Evolutionary conservation across 768 basidiomycete genomes (phyloP), one percentile per base, ranked within the genome.

Genomic region (Lentinula boryana): DNA sequence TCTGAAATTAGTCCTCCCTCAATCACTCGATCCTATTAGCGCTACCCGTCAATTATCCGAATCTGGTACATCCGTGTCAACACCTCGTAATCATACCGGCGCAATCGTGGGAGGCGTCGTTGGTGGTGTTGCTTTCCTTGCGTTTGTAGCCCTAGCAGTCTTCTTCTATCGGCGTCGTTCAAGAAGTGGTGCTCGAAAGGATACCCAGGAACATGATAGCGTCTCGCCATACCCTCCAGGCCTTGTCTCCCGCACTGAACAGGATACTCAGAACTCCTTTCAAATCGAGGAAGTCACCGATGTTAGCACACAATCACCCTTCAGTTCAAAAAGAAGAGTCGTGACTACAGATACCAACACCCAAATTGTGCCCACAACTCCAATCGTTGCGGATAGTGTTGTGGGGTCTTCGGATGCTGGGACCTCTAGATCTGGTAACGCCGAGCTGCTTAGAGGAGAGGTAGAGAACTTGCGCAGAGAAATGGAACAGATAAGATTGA

Each of bases 81-180:
- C 6, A 21, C n/a, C 21, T 7, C 38, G 18, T 15, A 56, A 56
- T 5, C 2, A 56, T 10, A 16, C 18, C 4, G 62, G 61, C 4
- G 59, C 63, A 5, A 65, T 68, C 33, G 62, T 40, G 0, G 68
- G 67, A 12, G 65, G 65, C 1, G 55, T 64, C 10, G 49, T 68
- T 7, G 63, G 44, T 3, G 63, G 56, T 7, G 18, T 65, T 10
- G 27, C 33, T 32, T 54, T 33, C 0, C 0, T 68, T 10, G 18
- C 61, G 13, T 18, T 65, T 13, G 31, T 63, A 8, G 60, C 36
- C 3, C 7, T 60, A 15, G 63, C 35, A 0, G 9, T 67, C 16
- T 43, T 65, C 43, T 36, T 65, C 1, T 64, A 62, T 8, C 51
- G 65, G 4, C 61, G 62, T 57, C 15, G 27, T 41, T 21, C 56